phyloP scores from a whole-genome alignment of 768 basidiomycete species.

The Agaricus subrufescens region DNA sequence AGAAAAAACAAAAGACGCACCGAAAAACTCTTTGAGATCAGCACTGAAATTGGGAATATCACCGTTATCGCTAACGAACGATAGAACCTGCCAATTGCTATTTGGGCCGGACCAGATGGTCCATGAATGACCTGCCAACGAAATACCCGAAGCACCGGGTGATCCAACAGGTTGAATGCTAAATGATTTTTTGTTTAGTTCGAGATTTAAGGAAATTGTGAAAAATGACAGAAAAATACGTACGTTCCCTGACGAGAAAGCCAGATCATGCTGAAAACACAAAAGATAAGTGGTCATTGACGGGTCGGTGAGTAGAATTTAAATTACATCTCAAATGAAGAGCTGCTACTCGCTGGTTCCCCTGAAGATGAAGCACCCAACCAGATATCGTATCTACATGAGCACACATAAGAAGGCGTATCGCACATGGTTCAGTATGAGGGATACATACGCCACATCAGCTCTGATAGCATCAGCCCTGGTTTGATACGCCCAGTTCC shows the following conservation, averaged over 20 bases:
- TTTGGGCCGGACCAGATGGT: slow-evolving; percentile 53
- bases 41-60: slow-evolving; percentile 46
- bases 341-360: slow-evolving; percentile 38
- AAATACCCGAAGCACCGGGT: slow-evolving; percentile 34
- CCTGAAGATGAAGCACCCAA: slow-evolving; percentile 38
- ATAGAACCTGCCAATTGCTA: slow-evolving; percentile 50
- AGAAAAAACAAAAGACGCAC: slow-evolving; percentile 24
- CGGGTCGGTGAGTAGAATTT: neutral
- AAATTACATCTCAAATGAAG: slow-evolving; percentile 50
- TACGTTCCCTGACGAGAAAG: slow-evolving; percentile 53
- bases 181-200: neutral
- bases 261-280: slow-evolving; percentile 50
- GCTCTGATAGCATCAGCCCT: slow-evolving; percentile 44
- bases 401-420: neutral
- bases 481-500: slow-evolving; percentile 46
- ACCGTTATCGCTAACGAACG: slow-evolving; percentile 45
- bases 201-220: neutral
- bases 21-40: slow-evolving; percentile 52
- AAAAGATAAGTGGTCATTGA: neutral
- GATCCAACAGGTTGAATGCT: slow-evolving; percentile 57
- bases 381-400: slow-evolving; percentile 50
- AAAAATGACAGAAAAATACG: slow-evolving; percentile 1
- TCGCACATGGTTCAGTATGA: too few relatives aligned
- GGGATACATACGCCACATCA: slow-evolving; percentile 30
- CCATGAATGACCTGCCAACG: slow-evolving; percentile 48